Percentiles rank a stretch among this genome's conserved stretches.
Conservation (phyloP, 2,329 filamentous ascomycete species). For the Hypoxylon sp. region DNA sequence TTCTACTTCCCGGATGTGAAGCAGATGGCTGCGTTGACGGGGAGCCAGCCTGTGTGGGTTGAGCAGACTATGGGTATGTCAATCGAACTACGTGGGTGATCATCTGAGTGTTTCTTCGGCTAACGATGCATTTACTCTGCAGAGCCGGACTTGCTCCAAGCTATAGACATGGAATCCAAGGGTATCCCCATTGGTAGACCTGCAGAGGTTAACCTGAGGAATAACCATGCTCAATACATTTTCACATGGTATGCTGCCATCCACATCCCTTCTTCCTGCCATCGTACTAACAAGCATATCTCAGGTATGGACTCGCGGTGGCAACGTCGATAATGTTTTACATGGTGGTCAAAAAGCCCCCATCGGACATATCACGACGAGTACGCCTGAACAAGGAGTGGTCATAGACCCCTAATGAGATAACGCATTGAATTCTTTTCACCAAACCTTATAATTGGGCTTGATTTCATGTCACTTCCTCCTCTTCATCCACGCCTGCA, state of each 20-base stretch:
- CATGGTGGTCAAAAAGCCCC: conserved; percentile 92
- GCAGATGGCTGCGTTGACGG: conserved; percentile 88
- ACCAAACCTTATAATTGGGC: background rate
- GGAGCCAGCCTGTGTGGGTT: conserved; percentile 92
- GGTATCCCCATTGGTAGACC: conserved; percentile 92
- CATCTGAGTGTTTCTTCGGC: conserved; percentile 28
- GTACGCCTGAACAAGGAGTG: conserved; percentile 83
- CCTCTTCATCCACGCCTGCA: conserved; percentile 61
- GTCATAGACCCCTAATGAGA: conserved; percentile 61
- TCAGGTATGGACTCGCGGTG: conserved; percentile 85
- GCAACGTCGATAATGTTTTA: conserved; percentile 96
- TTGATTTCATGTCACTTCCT: conserved; percentile 54
- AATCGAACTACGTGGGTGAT: background rate
- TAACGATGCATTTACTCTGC: conserved; percentile 40
- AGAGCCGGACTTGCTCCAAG: conserved; percentile 84
- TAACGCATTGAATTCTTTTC: conserved; percentile 21
- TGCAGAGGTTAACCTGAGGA: conserved; percentile 91
- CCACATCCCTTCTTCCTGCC: conserved; percentile 1
- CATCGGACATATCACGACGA: conserved; percentile 78
- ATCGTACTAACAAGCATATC: conserved; percentile 29
- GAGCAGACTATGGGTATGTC: conserved; percentile 91
- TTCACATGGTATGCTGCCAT: conserved; percentile 86
- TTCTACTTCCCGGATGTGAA: conserved; percentile 96
- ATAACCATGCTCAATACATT: conserved; percentile 98
- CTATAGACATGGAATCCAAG: conserved; percentile 81